Base-by-base conservation (phyloP, 2,329 filamentous ascomycete genomes). In the Ophiocordyceps camponoti-floridani region DNA sequence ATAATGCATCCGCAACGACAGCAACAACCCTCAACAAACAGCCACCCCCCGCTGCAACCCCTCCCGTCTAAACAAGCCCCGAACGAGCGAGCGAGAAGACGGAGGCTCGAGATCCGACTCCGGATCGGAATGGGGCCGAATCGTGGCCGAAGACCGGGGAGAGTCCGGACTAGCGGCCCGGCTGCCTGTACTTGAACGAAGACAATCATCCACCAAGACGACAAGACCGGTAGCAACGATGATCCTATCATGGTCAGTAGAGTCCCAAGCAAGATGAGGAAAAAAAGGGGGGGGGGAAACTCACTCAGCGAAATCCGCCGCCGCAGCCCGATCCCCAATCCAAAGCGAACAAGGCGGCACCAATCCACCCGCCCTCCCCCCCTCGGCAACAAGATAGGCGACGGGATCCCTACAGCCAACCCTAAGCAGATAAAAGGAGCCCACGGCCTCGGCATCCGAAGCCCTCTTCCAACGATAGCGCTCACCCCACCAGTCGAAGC, bases 401-500 rank as follows among this genome's bases (percentile, higher is more conserved):
- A 94, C 68, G 3, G 81, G 73, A 16, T 52, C 45, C 38, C 68
- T 68, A 46, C 65, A 58, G 43, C 78, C 77, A 52, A 76, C 72
- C 51, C 82, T 78, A 50, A 85, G 67, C 31, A 96, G 75, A 55
- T 94, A 83, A 62, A 85, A 95, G 5, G 83, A 84, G 16, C 85
- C 71, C 43, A 78, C 72, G 46, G 54, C 69, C 40, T 84, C 77
- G 60, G 77, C 79, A 58, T 82, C 78, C 56, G 82, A 77, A 43
- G 81, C 72, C 35, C 86, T 77, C 60, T 79, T 84, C 91, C 91
- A 96, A 44, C 75, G 68, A 62, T 96, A 96, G 45, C 69, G 73
- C 53, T 81, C 74, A 26, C 85, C 86, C 91, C 91, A 96, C 70
- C 94, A 94, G 57, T 89, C 82, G 55, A 94, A 95, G 45, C 87